phyloP scores from a whole-genome alignment of 495 filamentous ascomycete genomes.

The Neurospora tetrasperma region DNA sequence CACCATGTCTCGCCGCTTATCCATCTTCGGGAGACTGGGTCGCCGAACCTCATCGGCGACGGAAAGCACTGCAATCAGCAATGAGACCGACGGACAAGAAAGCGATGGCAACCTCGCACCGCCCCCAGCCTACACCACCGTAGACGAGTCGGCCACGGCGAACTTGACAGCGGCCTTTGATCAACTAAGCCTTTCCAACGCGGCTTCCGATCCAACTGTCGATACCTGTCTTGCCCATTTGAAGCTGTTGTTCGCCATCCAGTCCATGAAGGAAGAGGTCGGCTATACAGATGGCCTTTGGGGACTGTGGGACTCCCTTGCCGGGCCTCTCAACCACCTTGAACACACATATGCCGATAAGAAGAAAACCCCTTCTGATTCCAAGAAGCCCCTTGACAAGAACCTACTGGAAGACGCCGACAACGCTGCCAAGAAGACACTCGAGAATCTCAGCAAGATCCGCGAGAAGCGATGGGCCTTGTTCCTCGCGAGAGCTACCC shows the following conservation, averaged over 20 bases:
- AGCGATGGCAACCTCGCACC: background rate
- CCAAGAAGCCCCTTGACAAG: background rate
- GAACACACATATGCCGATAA: slow-evolving; percentile 12
- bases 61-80: background rate
- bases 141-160: background rate
- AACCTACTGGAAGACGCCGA: slow-evolving; percentile 16
- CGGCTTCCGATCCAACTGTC: slow-evolving; percentile 17
- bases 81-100: background rate
- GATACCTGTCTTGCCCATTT: slow-evolving; percentile 62
- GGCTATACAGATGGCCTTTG: slow-evolving; percentile 55
- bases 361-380: slow-evolving; percentile 5
- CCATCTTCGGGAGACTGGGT: background rate
- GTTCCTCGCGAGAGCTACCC: slow-evolving; percentile 62
- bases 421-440: slow-evolving; percentile 15
- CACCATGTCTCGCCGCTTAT: slow-evolving; percentile 3
- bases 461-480: slow-evolving; percentile 75
- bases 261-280: slow-evolving; percentile 55
- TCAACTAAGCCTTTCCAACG: slow-evolving; percentile 23
- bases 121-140: slow-evolving; percentile 4
- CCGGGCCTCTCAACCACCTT: slow-evolving; percentile 18
- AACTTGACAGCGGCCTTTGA: slow-evolving; percentile 35
- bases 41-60: background rate
- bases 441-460: slow-evolving; percentile 38
- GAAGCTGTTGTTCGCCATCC: slow-evolving; percentile 62
- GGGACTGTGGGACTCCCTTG: slow-evolving; percentile 45